These are phyloP conservation scores for Coniochaeta sp. DNA, from an alignment of 2,329 filamentous ascomycete species.

Conservation along the genomic window DNA sequence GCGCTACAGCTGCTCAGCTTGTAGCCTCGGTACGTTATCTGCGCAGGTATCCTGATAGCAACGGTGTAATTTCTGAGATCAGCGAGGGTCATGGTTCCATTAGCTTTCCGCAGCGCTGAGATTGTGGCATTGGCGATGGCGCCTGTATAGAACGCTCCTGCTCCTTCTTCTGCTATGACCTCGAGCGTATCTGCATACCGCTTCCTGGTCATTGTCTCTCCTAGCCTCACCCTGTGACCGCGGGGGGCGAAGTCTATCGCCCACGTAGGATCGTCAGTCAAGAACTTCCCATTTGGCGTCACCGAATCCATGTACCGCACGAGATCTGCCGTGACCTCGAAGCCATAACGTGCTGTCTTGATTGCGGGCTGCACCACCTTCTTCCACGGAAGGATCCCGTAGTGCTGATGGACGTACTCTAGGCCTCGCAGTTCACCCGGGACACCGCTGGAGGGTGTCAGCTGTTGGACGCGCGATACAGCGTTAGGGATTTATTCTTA, in stretches of 20 bases:
- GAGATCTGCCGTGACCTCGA: constrained; percentile 63
- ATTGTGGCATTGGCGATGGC: constrained; percentile 64
- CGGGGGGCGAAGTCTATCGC: constrained; percentile 78
- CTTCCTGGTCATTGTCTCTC: constrained; percentile 68
- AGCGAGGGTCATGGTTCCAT: constrained; percentile 69
- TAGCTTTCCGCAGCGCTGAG: constrained; percentile 49
- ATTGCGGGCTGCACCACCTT: constrained; percentile 63
- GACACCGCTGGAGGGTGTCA: constrained; percentile 43
- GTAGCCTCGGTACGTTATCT: constrained; percentile 62
- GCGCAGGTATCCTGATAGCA: neutral
- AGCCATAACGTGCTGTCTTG: constrained; percentile 64
- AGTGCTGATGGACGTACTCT: constrained; percentile 63
- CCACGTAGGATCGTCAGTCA: constrained; percentile 60
- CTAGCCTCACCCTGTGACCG: constrained; percentile 55
- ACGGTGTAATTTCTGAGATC: constrained; percentile 61
- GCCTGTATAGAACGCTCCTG: constrained; percentile 63
- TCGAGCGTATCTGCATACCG: constrained; percentile 70
- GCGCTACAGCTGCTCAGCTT: constrained; percentile 61
- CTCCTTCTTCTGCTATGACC: constrained; percentile 56
- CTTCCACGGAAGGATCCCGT: constrained; percentile 57
- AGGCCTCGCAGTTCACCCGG: constrained; percentile 67
- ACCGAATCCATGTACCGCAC: constrained; percentile 57
- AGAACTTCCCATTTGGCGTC: constrained; percentile 46
- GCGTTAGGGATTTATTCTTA: too few species aligned
- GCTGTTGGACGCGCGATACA: too few species aligned